Evolutionary conservation across 1,139 yeast genomes (phyloP), one percentile per base, ranked within the genome.

Genomic region (Candida sp.): DNA sequence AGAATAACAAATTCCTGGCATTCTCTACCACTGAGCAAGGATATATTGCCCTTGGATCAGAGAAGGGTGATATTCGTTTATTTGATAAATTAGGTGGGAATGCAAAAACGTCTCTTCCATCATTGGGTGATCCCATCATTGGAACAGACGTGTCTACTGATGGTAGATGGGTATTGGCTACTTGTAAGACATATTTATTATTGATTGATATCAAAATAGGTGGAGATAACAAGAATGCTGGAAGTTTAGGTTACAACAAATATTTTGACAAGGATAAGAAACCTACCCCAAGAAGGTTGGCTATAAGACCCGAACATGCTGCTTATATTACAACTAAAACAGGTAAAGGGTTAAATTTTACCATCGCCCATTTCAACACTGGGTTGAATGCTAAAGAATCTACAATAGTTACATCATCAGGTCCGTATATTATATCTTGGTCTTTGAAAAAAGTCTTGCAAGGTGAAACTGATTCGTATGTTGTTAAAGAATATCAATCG

Each of bases 371-470:
- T 51, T 90, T 90, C 72, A 87, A 89, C 59, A 75, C 84, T 25
- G 90, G 90, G 40, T 44, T 78, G 12, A 75, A 77, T 42, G 60
- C 79, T 32, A 79, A 75, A 48, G 96, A 88, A 55, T 82, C 86
- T 32, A 73, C 83, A 2, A 85, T 89, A 44, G 81, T 88, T 23
- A 78, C 95, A 1, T 82, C 93, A 8, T 71, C 84, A 2, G 96
- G 96, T 1, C 90, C 90, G 11, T 90, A 81, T 61, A 84, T 89
- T 27, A 77, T 90, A 30, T 75, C 87, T 1, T 89, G 97, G 96
- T 80, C 85, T n/a, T 60, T 90, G 55, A 73, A 70, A 51, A 79
- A 81, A 55, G 70, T 84, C 8, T 60, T 84, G 42, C 63, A 69
- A 40, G 81, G 82, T 43, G 47, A 51, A 21, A 64, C 66, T 27